Conservation (phyloP, 768 basidiomycete genomes). For the Paxillus involutus region DNA sequence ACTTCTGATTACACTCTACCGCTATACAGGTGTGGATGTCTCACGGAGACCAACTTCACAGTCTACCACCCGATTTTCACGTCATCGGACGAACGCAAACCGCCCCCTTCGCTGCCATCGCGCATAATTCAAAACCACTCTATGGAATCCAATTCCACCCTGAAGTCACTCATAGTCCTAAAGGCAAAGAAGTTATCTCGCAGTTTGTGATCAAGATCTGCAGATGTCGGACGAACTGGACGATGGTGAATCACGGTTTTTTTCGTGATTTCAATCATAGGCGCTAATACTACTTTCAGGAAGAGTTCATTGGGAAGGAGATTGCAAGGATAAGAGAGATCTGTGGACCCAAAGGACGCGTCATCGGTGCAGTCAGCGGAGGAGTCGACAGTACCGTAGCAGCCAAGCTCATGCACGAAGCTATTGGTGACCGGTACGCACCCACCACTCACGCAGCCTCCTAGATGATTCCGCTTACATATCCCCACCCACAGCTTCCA, state of each 20-base stretch:
- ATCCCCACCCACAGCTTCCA: constrained; percentile 68
- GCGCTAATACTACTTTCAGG: constrained; percentile 41
- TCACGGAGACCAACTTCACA: constrained; percentile 91
- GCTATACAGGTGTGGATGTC: constrained; percentile 95
- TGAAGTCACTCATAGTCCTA: constrained; percentile 93
- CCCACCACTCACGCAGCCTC: not conserved
- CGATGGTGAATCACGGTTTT: constrained; percentile 65
- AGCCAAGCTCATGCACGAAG: constrained; percentile 99
- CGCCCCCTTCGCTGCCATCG: constrained; percentile 92
- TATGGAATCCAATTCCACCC: constrained; percentile 99
- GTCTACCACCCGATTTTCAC: constrained; percentile 79
- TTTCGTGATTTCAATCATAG: constrained; percentile 1
- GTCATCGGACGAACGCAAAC: constrained; percentile 83
- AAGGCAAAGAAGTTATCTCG: constrained; percentile 86
- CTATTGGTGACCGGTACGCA: constrained; percentile 89
- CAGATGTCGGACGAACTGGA: constrained; percentile 81
- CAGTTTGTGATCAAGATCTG: constrained; percentile 86
- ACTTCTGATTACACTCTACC: not conserved
- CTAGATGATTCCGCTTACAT: not conserved
- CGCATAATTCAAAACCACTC: constrained; percentile 83
- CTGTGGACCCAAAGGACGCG: constrained; percentile 90
- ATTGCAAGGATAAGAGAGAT: constrained; percentile 91
- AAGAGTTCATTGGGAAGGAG: constrained; percentile 98
- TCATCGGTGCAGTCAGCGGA: constrained; percentile 96
- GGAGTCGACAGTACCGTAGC: constrained; percentile 99